These are phyloP conservation scores for Metroxylon sagu DNA, from an alignment of 176 grass and related monocot species.

Conservation along the genomic window DNA sequence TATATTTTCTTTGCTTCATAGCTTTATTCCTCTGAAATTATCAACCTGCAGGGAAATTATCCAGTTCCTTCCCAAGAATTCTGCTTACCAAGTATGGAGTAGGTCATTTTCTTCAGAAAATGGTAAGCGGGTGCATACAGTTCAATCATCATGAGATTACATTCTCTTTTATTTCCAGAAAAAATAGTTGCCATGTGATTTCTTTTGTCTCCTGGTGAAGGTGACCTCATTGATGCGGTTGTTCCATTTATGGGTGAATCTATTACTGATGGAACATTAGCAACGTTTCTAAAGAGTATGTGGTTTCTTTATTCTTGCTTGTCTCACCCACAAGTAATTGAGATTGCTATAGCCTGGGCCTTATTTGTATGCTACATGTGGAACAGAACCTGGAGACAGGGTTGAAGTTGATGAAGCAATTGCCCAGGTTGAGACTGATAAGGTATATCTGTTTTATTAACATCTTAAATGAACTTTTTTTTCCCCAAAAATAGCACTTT, in stretches of 20 bases:
- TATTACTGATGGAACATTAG: conserved; percentile 96
- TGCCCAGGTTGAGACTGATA: conserved; percentile 97
- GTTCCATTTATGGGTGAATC: conserved; percentile 99
- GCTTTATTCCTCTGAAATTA: background rate
- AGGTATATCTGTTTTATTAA: conserved; percentile 27
- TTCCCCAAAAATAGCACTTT: too few species aligned
- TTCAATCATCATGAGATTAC: background rate
- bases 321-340: background rate
- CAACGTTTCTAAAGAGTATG: conserved; percentile 88
- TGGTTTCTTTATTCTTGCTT: background rate
- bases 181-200: conserved; percentile 8
- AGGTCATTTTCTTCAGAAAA: conserved; percentile 77
- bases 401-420: conserved; percentile 83
- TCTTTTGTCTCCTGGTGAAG: conserved; percentile 26
- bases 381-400: conserved; percentile 72
- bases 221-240: conserved; percentile 68
- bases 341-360: background rate
- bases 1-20: background rate
- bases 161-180: too few species aligned
- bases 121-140: conserved; percentile 34
- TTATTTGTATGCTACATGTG: background rate
- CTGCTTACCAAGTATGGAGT: conserved; percentile 70
- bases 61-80: conserved; percentile 41
- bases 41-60: conserved; percentile 22
- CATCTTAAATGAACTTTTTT: too few species aligned